Evolutionary conservation across 192 early-diverging fungal genomes (phyloP).

Genomic region (Coemansia sp.): DNA sequence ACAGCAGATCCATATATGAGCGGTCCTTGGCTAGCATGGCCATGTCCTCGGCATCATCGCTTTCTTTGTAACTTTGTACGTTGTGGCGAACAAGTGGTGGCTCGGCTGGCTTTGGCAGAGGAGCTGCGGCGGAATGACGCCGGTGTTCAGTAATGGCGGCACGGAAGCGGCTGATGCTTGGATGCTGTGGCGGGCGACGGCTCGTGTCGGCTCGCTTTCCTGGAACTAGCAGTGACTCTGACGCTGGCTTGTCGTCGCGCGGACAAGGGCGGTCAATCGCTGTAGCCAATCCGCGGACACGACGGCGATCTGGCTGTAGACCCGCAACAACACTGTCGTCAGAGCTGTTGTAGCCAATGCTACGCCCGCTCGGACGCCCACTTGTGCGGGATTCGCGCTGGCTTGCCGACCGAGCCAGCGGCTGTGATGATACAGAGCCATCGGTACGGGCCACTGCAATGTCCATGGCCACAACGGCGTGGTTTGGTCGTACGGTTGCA

Average conservation of each 20-base stretch:
- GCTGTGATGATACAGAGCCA: constrained; percentile 1
- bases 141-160: constrained; percentile 19
- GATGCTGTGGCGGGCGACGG: constrained; percentile 39
- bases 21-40: constrained; percentile 37
- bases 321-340: constrained; percentile 7
- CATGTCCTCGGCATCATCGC: constrained; percentile 27
- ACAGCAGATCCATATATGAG: constrained; percentile 50
- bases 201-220: neutral
- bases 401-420: constrained; percentile 9
- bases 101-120: neutral
- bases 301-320: constrained; percentile 14
- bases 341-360: constrained; percentile 7
- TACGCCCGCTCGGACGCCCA: neutral
- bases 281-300: constrained; percentile 1
- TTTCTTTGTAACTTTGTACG: neutral
- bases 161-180: constrained; percentile 31
- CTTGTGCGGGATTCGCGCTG: constrained; percentile 11
- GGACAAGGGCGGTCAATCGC: neutral
- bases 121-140: neutral
- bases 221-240: neutral
- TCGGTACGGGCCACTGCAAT: constrained; percentile 8
- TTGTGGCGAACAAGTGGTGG: neutral
- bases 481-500: constrained; percentile 7
- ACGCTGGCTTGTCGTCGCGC: constrained; percentile 4
- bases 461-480: constrained; percentile 26